phyloP scores from a whole-genome alignment of 441 rosid species.

The Euphorbia celastroides region DNA sequence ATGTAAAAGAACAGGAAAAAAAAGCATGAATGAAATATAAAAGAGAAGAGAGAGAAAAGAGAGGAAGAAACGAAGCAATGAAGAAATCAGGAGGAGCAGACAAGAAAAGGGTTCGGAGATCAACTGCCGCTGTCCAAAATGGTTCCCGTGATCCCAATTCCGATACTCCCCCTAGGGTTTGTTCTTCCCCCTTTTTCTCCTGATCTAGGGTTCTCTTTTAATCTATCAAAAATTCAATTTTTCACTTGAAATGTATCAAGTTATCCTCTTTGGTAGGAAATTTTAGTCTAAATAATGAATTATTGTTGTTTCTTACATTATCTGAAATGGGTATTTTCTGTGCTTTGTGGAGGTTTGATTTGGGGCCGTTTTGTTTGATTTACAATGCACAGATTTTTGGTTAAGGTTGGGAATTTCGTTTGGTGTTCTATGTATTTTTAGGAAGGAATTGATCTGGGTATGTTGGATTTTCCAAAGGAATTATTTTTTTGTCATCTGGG shows the following conservation, averaged over 20 bases:
- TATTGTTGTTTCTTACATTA: neutral
- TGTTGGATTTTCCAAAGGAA: neutral
- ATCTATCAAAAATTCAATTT: neutral
- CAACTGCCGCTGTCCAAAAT: slow-evolving; percentile 51
- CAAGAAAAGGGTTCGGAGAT: slow-evolving; percentile 86
- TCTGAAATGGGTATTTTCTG: neutral
- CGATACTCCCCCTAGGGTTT: slow-evolving; percentile 80
- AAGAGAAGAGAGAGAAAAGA: neutral
- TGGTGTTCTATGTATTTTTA: too few relatives aligned
- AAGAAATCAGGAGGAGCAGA: slow-evolving; percentile 93
- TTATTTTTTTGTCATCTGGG: neutral
- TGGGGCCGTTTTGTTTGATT: neutral
- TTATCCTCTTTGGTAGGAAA: neutral
- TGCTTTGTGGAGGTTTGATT: neutral
- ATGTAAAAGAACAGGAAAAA: too few relatives aligned
- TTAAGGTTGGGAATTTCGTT: neutral
- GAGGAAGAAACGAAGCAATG: slow-evolving; percentile 37
- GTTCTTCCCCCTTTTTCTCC: slow-evolving; percentile 16
- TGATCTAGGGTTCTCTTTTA: slow-evolving; percentile 46
- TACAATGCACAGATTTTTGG: neutral
- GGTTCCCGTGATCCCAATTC: slow-evolving; percentile 61
- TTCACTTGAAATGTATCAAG: neutral
- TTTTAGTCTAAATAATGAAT: neutral
- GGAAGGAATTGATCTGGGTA: neutral
- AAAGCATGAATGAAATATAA: too few relatives aligned